Evolutionary conservation across 257 asterid genomes (phyloP).

Genomic region (Solanum appendiculatum): DNA sequence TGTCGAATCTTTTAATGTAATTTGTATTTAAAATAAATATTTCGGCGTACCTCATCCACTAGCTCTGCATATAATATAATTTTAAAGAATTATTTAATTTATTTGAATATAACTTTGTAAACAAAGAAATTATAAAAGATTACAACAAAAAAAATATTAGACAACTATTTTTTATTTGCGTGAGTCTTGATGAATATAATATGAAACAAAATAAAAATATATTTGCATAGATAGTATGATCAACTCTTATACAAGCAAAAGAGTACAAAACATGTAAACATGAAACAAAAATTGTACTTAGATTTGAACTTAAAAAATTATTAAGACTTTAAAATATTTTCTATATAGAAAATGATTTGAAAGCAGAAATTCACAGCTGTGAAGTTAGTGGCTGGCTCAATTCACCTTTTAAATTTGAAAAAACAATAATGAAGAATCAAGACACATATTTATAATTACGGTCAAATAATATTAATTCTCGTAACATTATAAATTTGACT

Average conservation of each 20-base stretch:
- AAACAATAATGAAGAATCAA: not conserved
- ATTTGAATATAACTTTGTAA: not conserved
- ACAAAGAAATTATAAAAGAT: no score
- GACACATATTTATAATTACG: not conserved
- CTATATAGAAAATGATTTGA: no score
- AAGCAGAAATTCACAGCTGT: not conserved
- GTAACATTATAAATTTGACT: no score
- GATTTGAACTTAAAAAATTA: not conserved
- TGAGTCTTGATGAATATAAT: not conserved
- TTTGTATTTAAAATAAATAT: not conserved
- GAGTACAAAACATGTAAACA: not conserved
- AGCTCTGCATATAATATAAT: not conserved
- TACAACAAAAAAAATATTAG: no score
- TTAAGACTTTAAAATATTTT: not conserved
- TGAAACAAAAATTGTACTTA: not conserved
- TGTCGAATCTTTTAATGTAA: not conserved
- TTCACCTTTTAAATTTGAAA: not conserved
- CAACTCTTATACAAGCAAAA: slow-evolving; percentile 8
- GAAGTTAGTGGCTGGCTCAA: not conserved
- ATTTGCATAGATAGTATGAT: slow-evolving; percentile 4
- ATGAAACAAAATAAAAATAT: not conserved
- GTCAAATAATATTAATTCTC: no score
- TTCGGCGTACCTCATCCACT: slow-evolving; percentile 13
- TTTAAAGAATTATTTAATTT: not conserved
- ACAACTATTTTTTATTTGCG: no score